Evolutionary conservation across 2,329 filamentous ascomycete species (phyloP).

Genomic region (Orbilia javanica): DNA sequence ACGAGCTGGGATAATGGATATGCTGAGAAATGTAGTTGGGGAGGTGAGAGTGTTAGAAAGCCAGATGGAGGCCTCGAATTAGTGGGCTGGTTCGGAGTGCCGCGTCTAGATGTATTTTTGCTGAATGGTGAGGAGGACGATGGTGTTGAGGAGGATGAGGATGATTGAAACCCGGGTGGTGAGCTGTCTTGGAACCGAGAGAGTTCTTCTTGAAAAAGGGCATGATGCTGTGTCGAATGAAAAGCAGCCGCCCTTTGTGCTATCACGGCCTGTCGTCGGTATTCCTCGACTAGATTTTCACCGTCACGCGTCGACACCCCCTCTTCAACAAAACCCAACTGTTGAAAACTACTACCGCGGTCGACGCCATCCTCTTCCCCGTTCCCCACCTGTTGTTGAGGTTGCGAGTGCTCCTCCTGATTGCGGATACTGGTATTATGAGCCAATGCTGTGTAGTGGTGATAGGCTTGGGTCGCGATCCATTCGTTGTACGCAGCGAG

Average conservation of each 20-base stretch:
- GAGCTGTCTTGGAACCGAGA: conserved; percentile 46
- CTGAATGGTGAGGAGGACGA: conserved; percentile 46
- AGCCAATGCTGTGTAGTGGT: conserved; percentile 52
- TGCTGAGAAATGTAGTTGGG: conserved; percentile 22
- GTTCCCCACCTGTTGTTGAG: conserved; percentile 13
- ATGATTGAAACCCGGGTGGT: conserved; percentile 39
- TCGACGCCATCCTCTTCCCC: background rate
- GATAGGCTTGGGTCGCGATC: conserved; percentile 55
- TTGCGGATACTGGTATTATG: conserved; percentile 32
- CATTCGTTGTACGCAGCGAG: conserved; percentile 56
- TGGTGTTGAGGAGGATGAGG: conserved; percentile 46
- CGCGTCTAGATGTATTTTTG: conserved; percentile 31
- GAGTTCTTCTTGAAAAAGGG: conserved; percentile 45
- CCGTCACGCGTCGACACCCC: conserved; percentile 25
- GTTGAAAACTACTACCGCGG: background rate
- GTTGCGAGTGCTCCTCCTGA: conserved; percentile 41
- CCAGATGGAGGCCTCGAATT: conserved; percentile 26
- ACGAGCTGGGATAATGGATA: conserved; percentile 26
- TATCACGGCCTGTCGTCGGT: conserved; percentile 34
- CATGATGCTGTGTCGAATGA: conserved; percentile 43
- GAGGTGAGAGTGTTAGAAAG: conserved; percentile 21
- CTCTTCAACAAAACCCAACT: conserved; percentile 14
- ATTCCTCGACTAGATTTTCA: conserved; percentile 38
- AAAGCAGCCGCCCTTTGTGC: conserved; percentile 38
- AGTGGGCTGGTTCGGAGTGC: conserved; percentile 48